Percentiles rank a stretch among this genome's conserved stretches.
Conservation (phyloP, 2,329 filamentous ascomycete genomes). For the Trichoderma koningiopsis region DNA sequence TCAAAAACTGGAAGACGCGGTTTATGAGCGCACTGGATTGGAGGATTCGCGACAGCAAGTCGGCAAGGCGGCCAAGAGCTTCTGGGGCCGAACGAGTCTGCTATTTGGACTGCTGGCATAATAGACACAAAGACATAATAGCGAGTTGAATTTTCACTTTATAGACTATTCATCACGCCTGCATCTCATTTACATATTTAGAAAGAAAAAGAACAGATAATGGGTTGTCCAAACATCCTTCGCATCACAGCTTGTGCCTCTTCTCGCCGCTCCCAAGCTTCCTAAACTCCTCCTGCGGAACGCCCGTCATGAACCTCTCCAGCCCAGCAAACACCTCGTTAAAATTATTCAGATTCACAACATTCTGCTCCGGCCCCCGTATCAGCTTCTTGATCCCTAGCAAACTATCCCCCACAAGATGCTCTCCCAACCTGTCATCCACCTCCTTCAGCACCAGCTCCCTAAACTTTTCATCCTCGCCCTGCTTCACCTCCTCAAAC, state of each 20-base stretch:
- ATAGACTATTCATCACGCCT: neutral
- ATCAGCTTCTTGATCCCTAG: slow-evolving; percentile 84
- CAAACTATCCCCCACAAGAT: slow-evolving; percentile 79
- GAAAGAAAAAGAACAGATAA: neutral
- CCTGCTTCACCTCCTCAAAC: slow-evolving; percentile 60
- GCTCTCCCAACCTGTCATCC: slow-evolving; percentile 74
- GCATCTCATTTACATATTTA: neutral
- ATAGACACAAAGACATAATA: neutral
- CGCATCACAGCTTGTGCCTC: slow-evolving; percentile 82
- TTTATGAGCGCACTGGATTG: slow-evolving; percentile 51
- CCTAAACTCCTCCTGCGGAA: slow-evolving; percentile 86
- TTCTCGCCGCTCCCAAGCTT: slow-evolving; percentile 87
- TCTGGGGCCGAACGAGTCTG: slow-evolving; percentile 80
- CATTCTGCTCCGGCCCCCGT: slow-evolving; percentile 68
- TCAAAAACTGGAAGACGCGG: slow-evolving; percentile 49
- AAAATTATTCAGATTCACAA: slow-evolving; percentile 75
- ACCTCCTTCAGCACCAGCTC: slow-evolving; percentile 75
- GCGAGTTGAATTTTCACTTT: neutral
- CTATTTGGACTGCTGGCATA: slow-evolving; percentile 75
- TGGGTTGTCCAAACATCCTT: neutral
- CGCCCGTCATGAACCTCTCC: slow-evolving; percentile 74
- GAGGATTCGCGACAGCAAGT: slow-evolving; percentile 57
- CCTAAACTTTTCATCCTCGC: slow-evolving; percentile 70
- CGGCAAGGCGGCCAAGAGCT: slow-evolving; percentile 67
- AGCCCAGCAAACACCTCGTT: slow-evolving; percentile 84